Evolutionary conservation across 2,329 filamentous ascomycete genomes (phyloP).

Genomic region (Fusarium sp.): DNA sequence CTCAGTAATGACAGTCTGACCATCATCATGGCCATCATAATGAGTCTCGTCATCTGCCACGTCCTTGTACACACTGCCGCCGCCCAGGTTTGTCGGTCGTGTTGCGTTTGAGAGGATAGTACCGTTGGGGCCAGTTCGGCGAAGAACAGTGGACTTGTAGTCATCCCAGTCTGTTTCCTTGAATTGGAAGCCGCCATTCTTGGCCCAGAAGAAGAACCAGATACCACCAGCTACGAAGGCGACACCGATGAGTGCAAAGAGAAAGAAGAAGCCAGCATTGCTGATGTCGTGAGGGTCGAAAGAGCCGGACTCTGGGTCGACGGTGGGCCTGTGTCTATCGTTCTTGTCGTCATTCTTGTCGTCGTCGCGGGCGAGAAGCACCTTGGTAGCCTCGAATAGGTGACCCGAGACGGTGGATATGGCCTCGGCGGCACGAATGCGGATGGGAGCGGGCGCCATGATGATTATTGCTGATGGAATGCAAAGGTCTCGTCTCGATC

Average conservation of each 20-base stretch:
- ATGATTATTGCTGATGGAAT: constrained; percentile 29
- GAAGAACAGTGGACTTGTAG: constrained; percentile 94
- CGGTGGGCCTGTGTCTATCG: constrained; percentile 39
- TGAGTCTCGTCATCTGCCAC: constrained; percentile 62
- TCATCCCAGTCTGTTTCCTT: constrained; percentile 93
- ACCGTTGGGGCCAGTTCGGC: constrained; percentile 89
- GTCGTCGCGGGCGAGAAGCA: constrained; percentile 55
- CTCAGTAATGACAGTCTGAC: constrained; percentile 58
- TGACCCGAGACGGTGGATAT: constrained; percentile 52
- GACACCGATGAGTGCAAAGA: constrained; percentile 87
- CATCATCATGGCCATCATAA: constrained; percentile 50
- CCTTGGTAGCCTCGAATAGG: constrained; percentile 52
- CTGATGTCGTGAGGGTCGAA: constrained; percentile 67
- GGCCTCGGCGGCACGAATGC: constrained; percentile 34
- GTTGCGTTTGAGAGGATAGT: constrained; percentile 86
- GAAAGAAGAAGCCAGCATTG: constrained; percentile 79
- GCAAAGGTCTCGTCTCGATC: constrained; percentile 37
- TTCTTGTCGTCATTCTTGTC: constrained; percentile 36
- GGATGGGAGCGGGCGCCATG: constrained; percentile 56
- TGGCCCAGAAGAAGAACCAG: constrained; percentile 99
- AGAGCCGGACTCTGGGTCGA: constrained; percentile 58
- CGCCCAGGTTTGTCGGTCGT: constrained; percentile 84
- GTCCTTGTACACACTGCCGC: constrained; percentile 85
- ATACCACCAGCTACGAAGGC: constrained; percentile 79
- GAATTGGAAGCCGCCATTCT: constrained; percentile 94